Evolutionary conservation across 202 grass and related monocot genomes (phyloP).

Genomic region (Brachypodium distachyon): DNA sequence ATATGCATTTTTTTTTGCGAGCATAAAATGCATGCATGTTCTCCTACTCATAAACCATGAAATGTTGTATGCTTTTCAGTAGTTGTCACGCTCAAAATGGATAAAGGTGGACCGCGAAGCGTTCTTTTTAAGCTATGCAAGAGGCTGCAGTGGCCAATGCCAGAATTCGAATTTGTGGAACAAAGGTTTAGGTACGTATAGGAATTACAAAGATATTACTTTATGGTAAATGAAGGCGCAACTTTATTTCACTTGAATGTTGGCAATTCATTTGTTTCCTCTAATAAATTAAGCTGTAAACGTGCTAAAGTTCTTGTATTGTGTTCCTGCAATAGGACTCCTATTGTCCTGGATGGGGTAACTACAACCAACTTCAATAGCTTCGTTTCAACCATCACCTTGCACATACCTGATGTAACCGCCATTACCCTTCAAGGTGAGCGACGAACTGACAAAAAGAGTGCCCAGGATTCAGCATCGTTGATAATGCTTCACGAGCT

Average conservation of each 20-base stretch:
- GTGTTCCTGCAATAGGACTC: constrained; percentile 34
- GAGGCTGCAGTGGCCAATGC: constrained; percentile 75
- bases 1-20: background rate
- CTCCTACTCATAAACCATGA: background rate
- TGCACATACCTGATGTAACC: constrained; percentile 60
- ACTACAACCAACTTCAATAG: constrained; percentile 52
- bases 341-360: constrained; percentile 42
- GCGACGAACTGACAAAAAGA: constrained; percentile 54
- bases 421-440: constrained; percentile 56
- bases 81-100: constrained; percentile 56
- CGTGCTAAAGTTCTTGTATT: background rate
- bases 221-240: background rate
- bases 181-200: constrained; percentile 50
- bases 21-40: background rate
- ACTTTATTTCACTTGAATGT: constrained; percentile 4
- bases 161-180: constrained; percentile 60
- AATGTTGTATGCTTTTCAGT: constrained; percentile 31
- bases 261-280: background rate
- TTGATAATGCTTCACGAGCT: constrained; percentile 67
- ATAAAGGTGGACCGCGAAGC: constrained; percentile 73
- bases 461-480: constrained; percentile 73
- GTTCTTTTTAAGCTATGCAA: constrained; percentile 84
- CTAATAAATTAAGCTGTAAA: background rate
- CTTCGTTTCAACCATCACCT: constrained; percentile 63
- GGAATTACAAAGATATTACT: constrained; percentile 2